Evolutionary conservation across 1,284 basidiomycete species (phyloP).

Genomic region (Malassezia globosa): DNA sequence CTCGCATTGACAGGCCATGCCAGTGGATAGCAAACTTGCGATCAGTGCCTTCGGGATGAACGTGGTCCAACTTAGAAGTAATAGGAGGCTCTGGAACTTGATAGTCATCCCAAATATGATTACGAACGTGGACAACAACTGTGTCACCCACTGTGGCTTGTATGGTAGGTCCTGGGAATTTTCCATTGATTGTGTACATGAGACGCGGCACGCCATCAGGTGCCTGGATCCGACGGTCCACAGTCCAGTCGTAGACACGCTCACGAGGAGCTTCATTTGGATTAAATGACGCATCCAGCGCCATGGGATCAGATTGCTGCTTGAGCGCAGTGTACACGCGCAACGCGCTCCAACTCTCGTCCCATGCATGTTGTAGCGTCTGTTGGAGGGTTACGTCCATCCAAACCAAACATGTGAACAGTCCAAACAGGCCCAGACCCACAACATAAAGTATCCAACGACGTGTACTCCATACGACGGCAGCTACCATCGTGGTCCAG

Average conservation of each 20-base stretch:
- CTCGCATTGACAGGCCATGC: conserved; percentile 42
- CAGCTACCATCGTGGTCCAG: background rate
- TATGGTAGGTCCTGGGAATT: conserved; percentile 32
- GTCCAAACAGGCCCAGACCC: background rate
- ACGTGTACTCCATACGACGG: background rate
- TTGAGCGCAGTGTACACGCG: background rate
- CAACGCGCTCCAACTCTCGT: background rate
- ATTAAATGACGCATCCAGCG: background rate
- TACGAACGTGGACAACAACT: conserved; percentile 32
- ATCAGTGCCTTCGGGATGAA: conserved; percentile 6
- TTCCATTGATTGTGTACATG: conserved; percentile 32
- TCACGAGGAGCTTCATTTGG: conserved; percentile 9
- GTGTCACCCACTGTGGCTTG: conserved; percentile 38
- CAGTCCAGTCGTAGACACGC: conserved; percentile 24
- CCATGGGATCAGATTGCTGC: background rate
- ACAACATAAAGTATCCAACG: background rate
- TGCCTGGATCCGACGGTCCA: conserved; percentile 21
- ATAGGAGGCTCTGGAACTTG: conserved; percentile 1
- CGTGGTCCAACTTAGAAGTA: background rate
- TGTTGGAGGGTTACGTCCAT: background rate
- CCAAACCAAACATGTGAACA: background rate
- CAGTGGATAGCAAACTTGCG: conserved; percentile 25
- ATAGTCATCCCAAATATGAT: conserved; percentile 20
- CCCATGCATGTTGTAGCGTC: background rate
- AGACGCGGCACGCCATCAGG: conserved; percentile 31